A percentile compares a stretch with the other conserved stretches of the same genome.
Evolutionary conservation across 441 rosid species (phyloP).

Genomic region (Euphorbia schlechtendalii): DNA sequence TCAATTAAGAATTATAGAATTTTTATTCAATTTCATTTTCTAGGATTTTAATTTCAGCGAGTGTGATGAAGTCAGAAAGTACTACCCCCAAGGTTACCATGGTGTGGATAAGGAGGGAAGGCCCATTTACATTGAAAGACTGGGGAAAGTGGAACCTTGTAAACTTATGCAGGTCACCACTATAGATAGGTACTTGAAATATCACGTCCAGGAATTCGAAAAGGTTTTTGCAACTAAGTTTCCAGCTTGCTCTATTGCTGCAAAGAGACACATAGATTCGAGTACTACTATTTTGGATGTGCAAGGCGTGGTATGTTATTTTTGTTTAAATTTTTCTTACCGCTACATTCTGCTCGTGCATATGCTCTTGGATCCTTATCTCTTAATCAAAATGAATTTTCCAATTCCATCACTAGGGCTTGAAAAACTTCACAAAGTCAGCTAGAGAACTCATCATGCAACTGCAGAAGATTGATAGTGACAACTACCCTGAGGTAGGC

Average conservation of each 20-base stretch:
- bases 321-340: no score
- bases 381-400: not conserved
- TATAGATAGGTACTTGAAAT: constrained; percentile 74
- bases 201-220: constrained; percentile 91
- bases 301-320: constrained; percentile 82
- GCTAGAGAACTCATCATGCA: constrained; percentile 81
- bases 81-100: constrained; percentile 43
- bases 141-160: constrained; percentile 81
- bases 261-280: constrained; percentile 35
- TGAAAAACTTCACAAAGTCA: constrained; percentile 72
- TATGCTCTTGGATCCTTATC: not conserved
- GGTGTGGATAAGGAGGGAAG: constrained; percentile 97
- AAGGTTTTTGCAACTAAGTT: constrained; percentile 63
- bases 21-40: no score
- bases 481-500: constrained; percentile 98
- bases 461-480: constrained; percentile 82
- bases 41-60: no score
- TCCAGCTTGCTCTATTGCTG: constrained; percentile 67
- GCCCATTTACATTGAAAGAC: constrained; percentile 84
- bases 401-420: constrained; percentile 36
- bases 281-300: constrained; percentile 96
- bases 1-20: no score
- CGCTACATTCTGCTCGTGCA: not conserved
- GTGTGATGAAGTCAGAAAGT: no score
- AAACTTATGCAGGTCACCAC: constrained; percentile 89